A percentile compares a stretch with the other conserved stretches of the same genome.
Evolutionary conservation across 169 alveolate species (phyloP).

Genomic region (Babesia caballi): DNA sequence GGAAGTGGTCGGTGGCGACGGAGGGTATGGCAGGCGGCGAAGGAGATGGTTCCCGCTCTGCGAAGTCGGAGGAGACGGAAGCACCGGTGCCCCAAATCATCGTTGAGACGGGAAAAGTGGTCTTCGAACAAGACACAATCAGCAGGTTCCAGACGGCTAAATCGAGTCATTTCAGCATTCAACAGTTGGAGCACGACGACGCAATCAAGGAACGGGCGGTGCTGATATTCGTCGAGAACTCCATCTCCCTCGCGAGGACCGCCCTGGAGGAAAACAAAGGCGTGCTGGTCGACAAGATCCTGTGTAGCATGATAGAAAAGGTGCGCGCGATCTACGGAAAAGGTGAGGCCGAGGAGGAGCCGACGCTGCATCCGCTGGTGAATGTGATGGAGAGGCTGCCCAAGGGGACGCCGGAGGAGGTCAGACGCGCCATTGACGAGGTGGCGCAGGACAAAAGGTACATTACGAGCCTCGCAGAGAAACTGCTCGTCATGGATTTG

Average conservation of each 20-base stretch:
- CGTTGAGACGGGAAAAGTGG: too few species aligned
- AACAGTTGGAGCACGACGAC: not conserved
- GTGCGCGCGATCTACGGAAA: constrained; percentile 31
- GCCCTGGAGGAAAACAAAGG: constrained; percentile 31
- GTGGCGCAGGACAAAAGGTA: constrained; percentile 32
- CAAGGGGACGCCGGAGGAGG: constrained; percentile 21
- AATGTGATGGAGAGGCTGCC: constrained; percentile 31
- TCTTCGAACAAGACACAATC: too few species aligned
- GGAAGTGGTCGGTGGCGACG: too few species aligned
- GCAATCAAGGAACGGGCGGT: constrained; percentile 21
- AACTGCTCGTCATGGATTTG: constrained; percentile 20
- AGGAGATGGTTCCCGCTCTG: too few species aligned
- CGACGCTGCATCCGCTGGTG: constrained; percentile 11
- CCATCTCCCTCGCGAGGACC: not conserved
- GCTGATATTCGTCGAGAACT: constrained; percentile 41
- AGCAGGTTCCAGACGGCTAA: too few species aligned
- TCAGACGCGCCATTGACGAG: not conserved
- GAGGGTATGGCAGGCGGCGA: too few species aligned
- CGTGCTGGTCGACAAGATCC: constrained; percentile 38
- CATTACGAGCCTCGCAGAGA: constrained; percentile 17
- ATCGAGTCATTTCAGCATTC: too few species aligned
- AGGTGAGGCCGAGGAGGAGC: not conserved
- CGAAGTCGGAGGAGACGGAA: not conserved
- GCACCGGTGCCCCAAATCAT: too few species aligned
- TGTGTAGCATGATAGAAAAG: constrained; percentile 27